phyloP scores from a whole-genome alignment of 202 grass and related monocot species.

The Digitaria exilis region DNA sequence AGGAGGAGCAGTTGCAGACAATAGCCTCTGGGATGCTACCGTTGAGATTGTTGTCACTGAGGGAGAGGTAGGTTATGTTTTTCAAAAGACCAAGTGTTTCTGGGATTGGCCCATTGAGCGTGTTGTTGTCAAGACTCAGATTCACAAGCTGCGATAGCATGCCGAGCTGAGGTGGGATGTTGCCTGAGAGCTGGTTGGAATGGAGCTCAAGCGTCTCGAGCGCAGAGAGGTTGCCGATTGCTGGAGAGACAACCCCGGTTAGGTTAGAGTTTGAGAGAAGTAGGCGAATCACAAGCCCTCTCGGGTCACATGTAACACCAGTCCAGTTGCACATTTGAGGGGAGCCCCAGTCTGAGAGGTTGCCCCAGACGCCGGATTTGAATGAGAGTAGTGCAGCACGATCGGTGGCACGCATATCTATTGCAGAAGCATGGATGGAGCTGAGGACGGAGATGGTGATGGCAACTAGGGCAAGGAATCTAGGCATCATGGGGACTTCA shows the following conservation, averaged over 20 bases:
- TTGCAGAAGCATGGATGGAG: neutral
- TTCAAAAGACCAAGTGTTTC: constrained; percentile 44
- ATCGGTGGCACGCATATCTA: constrained; percentile 5
- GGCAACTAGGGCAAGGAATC: neutral
- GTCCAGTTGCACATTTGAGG: constrained; percentile 54
- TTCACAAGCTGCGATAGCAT: constrained; percentile 35
- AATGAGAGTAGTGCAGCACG: constrained; percentile 46
- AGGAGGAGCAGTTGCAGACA: constrained; percentile 63
- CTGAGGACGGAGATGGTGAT: neutral
- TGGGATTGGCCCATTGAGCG: constrained; percentile 41
- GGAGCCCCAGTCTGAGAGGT: constrained; percentile 44
- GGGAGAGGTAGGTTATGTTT: constrained; percentile 38
- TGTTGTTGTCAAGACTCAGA: constrained; percentile 46
- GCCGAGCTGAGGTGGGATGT: constrained; percentile 52
- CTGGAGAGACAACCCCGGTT: constrained; percentile 48
- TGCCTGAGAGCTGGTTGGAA: constrained; percentile 46
- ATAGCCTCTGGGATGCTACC: constrained; percentile 44
- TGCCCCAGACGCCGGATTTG: constrained; percentile 39
- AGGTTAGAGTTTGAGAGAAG: constrained; percentile 46
- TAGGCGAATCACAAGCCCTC: constrained; percentile 33
- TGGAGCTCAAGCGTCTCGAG: constrained; percentile 53
- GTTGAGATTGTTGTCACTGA: constrained; percentile 44
- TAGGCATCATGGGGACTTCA: constrained; percentile 10
- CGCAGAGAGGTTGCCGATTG: constrained; percentile 51
- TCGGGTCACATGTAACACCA: constrained; percentile 52